These are phyloP conservation scores for Amphicarpaea edgeworthii DNA, from an alignment of 306 rosid species.

Conservation along the genomic window DNA sequence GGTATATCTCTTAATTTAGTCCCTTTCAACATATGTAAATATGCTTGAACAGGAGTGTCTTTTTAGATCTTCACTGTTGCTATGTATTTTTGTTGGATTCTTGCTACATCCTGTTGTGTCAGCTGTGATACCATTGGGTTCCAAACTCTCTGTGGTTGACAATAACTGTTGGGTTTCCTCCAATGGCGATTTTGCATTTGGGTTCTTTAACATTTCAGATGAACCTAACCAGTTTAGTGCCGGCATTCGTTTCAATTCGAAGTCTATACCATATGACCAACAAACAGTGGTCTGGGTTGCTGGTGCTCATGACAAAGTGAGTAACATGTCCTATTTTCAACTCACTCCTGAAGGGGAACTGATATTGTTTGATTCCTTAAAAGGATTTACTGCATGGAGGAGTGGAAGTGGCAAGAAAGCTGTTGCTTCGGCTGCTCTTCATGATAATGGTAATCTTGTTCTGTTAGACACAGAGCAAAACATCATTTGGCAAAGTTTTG, in stretches of 20 bases:
- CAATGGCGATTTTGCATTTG: slow-evolving; percentile 76
- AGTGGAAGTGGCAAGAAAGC: slow-evolving; percentile 55
- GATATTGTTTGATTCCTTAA: slow-evolving; percentile 62
- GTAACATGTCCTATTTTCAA: slow-evolving; percentile 68
- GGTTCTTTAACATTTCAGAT: slow-evolving; percentile 64
- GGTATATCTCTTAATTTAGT: slow-evolving; percentile 32
- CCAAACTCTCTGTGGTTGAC: slow-evolving; percentile 63
- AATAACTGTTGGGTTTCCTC: slow-evolving; percentile 70
- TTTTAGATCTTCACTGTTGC: slow-evolving; percentile 49
- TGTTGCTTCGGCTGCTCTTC: slow-evolving; percentile 68
- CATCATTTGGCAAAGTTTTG: slow-evolving; percentile 79
- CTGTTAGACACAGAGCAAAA: slow-evolving; percentile 55
- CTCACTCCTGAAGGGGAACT: slow-evolving; percentile 68
- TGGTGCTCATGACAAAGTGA: slow-evolving; percentile 64
- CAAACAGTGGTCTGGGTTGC: slow-evolving; percentile 74
- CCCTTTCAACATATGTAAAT: slow-evolving; percentile 44
- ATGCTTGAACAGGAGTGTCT: slow-evolving; percentile 62
- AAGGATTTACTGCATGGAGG: slow-evolving; percentile 56
- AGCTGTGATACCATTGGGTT: slow-evolving; percentile 71
- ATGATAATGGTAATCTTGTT: slow-evolving; percentile 77
- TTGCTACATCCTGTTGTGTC: slow-evolving; percentile 52
- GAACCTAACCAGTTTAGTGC: slow-evolving; percentile 63
- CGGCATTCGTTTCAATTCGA: slow-evolving; percentile 74
- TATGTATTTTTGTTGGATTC: slow-evolving; percentile 53
- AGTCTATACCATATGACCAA: slow-evolving; percentile 59